phyloP scores from a whole-genome alignment of 495 filamentous ascomycete genomes.

The Penicillium herquei region DNA sequence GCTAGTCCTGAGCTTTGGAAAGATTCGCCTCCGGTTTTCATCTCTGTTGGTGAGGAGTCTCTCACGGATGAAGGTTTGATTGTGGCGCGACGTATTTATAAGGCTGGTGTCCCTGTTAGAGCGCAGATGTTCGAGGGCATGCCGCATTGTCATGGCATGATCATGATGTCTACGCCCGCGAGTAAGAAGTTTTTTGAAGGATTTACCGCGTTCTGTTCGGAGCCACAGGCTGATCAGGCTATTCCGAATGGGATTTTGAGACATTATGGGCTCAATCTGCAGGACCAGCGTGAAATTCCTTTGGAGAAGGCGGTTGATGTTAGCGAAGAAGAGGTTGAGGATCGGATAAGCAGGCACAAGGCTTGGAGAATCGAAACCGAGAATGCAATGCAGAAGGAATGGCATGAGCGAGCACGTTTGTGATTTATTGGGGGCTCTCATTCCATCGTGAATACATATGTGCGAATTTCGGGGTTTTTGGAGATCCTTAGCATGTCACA shows the following conservation, averaged over 20 bases:
- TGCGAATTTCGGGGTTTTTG: no score
- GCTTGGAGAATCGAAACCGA: constrained; percentile 43
- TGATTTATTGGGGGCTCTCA: constrained; percentile 19
- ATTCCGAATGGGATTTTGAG: constrained; percentile 29
- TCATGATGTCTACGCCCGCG: constrained; percentile 54
- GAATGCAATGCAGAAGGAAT: constrained; percentile 39
- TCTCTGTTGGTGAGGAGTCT: constrained; percentile 76
- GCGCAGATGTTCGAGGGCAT: constrained; percentile 81
- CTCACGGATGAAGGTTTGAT: constrained; percentile 70
- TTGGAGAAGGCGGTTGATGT: constrained; percentile 48
- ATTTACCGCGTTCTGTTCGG: constrained; percentile 55
- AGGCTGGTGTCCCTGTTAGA: constrained; percentile 61
- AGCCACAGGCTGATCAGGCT: constrained; percentile 34
- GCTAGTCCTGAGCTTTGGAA: constrained; percentile 60
- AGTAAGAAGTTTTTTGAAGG: constrained; percentile 52
- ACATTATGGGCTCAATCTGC: constrained; percentile 54
- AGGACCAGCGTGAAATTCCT: constrained; percentile 51
- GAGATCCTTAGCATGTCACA: no score
- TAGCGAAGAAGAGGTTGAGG: constrained; percentile 51
- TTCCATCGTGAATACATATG: no score
- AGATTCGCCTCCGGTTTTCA: constrained; percentile 66
- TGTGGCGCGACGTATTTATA: constrained; percentile 56
- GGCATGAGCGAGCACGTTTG: constrained; percentile 46
- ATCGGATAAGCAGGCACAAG: constrained; percentile 48
- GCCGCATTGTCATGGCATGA: constrained; percentile 79